Conservation (phyloP, 2,329 filamentous ascomycete species). For the Verticillium isaacii region DNA sequence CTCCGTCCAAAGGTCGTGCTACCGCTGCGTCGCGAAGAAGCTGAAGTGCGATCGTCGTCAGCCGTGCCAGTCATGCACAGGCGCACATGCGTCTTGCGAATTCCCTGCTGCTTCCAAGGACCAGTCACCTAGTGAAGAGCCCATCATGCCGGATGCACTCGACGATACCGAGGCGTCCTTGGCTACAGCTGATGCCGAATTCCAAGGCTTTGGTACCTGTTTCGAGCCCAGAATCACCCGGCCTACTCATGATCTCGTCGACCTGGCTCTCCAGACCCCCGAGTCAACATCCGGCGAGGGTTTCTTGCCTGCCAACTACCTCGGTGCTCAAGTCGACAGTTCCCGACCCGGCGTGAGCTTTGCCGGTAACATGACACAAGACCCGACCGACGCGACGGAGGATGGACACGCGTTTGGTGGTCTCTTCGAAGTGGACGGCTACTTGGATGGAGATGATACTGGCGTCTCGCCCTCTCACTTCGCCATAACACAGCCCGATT, state of each 20-base stretch:
- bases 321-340: not conserved
- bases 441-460: not conserved
- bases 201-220: not conserved
- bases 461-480: not conserved
- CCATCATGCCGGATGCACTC: not conserved
- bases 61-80: slow-evolving; percentile 17
- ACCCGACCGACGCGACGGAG: not conserved
- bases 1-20: slow-evolving; percentile 19
- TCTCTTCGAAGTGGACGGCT: not conserved
- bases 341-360: not conserved
- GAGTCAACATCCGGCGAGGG: not conserved
- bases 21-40: slow-evolving; percentile 21
- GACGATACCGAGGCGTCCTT: not conserved
- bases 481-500: slow-evolving; percentile 7
- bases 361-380: not conserved
- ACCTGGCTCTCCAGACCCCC: not conserved
- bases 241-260: not conserved
- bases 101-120: slow-evolving; percentile 4
- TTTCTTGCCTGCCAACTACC: not conserved
- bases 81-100: slow-evolving; percentile 8
- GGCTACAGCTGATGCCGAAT: not conserved
- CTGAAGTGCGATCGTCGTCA: slow-evolving; percentile 18
- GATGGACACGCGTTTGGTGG: not conserved
- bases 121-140: not conserved
- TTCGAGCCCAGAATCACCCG: not conserved